Base-by-base conservation (phyloP, 768 basidiomycete genomes). In the Leccinum olivaceopallidum region DNA sequence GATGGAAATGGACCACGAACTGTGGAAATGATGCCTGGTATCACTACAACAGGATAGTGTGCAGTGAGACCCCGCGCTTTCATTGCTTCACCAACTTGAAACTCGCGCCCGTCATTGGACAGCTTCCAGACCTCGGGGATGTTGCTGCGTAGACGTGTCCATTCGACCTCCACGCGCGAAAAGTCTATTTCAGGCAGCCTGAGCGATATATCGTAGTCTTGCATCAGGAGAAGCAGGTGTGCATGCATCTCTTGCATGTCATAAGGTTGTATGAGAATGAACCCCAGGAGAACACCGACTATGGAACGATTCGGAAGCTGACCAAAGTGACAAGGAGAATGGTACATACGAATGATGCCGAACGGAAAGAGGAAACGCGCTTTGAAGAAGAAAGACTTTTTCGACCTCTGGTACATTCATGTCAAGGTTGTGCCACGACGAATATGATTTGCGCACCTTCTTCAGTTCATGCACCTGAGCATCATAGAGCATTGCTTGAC, bases 11-110 rank as follows among this genome's bases (percentile, higher is more conserved):
- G 54, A 30, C n/a, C 24, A 73, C 84, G 56, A 61, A 90, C 91
- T 1, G 94, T 95, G 1, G 92, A 94, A 39, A 95, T 86, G 55
- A 96, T 88, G 2, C 94, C 94, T 5, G 95, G 94, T 26, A 95
- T 83, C n/a, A 97, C 77, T 3, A 96, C 81, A 13, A 95, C 83
- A 1, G 95, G 94, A 71, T 91, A 80, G 57, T 87, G 75, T 6
- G 92, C 92, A 56, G 76, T 78, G 55, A 92, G 74, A 2, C 88
- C 89, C 48, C 85, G 80, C 5, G 76, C 81, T 58, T 83, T 85
- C 69, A 90, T 84, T 36, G 74, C 74, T 56, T 90, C 88, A 37
- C 91, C 92, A 4, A 87, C 88, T 67, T 84, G 81, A 64, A 93
- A 93, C 68, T 92, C 92, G 53, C 92, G 81, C 5, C 90, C 90